Base-by-base conservation (phyloP, 441 rosid genomes). In the Populus trichocarpa region DNA sequence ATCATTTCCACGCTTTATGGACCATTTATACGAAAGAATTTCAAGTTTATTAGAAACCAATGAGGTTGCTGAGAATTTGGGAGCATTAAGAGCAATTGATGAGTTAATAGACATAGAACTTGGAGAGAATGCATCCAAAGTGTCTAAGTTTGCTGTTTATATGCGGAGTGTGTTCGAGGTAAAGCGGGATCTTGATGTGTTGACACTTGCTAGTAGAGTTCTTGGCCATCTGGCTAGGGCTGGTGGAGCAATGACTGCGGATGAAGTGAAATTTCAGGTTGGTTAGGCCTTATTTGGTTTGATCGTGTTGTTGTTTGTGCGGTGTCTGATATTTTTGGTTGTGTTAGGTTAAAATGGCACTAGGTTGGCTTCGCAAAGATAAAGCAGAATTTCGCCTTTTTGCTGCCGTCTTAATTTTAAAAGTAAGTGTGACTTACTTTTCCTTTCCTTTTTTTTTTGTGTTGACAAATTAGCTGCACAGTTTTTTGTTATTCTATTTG, bases 191-290 rank as follows among this genome's bases (percentile, higher is more conserved):
- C 92, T 86, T 53, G 96, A 93, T 68, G 90, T 90, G 77, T 85
- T 97, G 86, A 88, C 90, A 77, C 97, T 90, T 90, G 98, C 98
- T 76, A 97, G 99, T 86, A 84, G 82, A 86, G 99, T 97, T 79
- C 90, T 97, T 83, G 99, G 99, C 36, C 99, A 97, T 80, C 90
- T 97, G 79, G 99, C 99, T 13, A 89, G 97, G 88, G 96, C 98
- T 10, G 99, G 99, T 73, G 99, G 99, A 71, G 97, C 97, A 53
- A 95, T 95, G 99, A 92, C 97, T 75, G 97, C 99, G 23, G 99
- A 97, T 79, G 97, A 95, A 95, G 96, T 95, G 78, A 98, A 95
- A 80, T 86, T 91, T 89, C 99, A 97, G 96, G 98, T 97, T 72
- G 64, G 78, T 81, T 77, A 36, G 63, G 33, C 69, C 66, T 78